phyloP scores from a whole-genome alignment of 176 grass and related monocot genomes.

The Microstegium vimineum region DNA sequence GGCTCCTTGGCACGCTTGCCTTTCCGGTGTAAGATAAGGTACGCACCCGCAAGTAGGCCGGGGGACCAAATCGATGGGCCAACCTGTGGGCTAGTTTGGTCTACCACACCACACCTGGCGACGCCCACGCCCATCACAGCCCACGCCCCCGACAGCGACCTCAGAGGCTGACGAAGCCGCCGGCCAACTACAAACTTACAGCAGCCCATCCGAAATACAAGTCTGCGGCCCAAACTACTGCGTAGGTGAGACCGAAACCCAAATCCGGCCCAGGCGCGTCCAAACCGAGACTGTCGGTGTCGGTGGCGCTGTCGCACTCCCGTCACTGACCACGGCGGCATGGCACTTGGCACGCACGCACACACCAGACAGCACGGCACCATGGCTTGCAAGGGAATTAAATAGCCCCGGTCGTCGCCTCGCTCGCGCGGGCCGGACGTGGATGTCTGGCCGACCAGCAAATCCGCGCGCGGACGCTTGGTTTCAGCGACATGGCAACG shows the following conservation, averaged over 20 bases:
- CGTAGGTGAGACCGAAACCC: background rate
- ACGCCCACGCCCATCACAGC: too few relatives aligned
- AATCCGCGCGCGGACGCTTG: background rate
- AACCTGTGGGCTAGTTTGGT: too few relatives aligned
- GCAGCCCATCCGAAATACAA: background rate
- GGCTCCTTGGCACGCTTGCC: too few relatives aligned
- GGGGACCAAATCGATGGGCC: too few relatives aligned
- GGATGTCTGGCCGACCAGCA: constrained; percentile 27
- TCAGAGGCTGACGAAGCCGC: too few relatives aligned
- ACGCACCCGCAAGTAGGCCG: too few relatives aligned
- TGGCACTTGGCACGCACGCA: background rate
- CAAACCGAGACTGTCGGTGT: background rate
- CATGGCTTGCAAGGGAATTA: constrained; percentile 23
- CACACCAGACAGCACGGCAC: background rate
- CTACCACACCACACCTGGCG: too few relatives aligned
- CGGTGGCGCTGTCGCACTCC: background rate
- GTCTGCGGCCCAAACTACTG: background rate
- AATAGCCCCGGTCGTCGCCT: background rate
- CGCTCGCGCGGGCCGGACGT: constrained; percentile 18
- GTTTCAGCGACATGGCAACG: constrained; percentile 3
- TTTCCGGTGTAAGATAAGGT: too few relatives aligned
- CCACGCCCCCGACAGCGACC: too few relatives aligned
- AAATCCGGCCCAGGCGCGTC: background rate
- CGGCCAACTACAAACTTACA: background rate
- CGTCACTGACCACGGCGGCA: background rate